Percentiles rank a stretch among this genome's conserved stretches.
Conservation (phyloP, 805 yeast genomes). For the Yamadazyma phyllophila region DNA sequence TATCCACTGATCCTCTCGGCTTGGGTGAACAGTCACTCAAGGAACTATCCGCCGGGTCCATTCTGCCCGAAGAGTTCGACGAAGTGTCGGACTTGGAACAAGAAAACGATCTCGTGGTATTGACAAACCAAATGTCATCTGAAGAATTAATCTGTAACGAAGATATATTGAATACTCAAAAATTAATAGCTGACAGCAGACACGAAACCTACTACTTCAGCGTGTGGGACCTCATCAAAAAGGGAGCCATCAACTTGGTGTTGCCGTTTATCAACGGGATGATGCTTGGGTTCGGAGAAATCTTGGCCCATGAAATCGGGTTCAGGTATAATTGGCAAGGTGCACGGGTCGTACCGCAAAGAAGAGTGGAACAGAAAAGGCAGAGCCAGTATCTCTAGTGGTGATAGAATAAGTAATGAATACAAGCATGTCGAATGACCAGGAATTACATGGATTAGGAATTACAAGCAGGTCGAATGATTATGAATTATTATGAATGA, state of each 20-base stretch:
- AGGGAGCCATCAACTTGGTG: conserved; percentile 70
- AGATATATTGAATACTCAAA: conserved; percentile 28
- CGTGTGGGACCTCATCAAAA: conserved; percentile 41
- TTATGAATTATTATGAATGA: no score
- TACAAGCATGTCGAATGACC: no score
- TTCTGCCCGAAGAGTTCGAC: conserved; percentile 3
- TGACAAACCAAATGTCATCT: conserved; percentile 26
- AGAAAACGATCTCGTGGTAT: conserved; percentile 21
- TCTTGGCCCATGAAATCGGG: conserved; percentile 89
- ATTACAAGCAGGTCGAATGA: no score
- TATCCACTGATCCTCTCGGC: not conserved
- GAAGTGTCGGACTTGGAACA: conserved; percentile 15
- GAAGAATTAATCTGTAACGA: conserved; percentile 28
- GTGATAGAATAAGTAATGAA: not conserved
- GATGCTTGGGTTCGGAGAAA: conserved; percentile 96
- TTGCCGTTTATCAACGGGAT: conserved; percentile 90
- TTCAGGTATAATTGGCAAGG: conserved; percentile 74
- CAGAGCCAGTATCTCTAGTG: conserved; percentile 13
- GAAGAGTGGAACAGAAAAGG: conserved; percentile 25
- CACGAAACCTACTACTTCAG: conserved; percentile 15
- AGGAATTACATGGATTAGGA: no score
- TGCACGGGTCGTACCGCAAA: conserved; percentile 54
- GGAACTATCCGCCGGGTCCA: not conserved
- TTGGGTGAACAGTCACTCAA: conserved; percentile 3
- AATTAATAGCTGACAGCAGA: conserved; percentile 13